Base-by-base conservation (phyloP, 2,329 filamentous ascomycete species). In the Dothidotthia symphoricarpi region DNA sequence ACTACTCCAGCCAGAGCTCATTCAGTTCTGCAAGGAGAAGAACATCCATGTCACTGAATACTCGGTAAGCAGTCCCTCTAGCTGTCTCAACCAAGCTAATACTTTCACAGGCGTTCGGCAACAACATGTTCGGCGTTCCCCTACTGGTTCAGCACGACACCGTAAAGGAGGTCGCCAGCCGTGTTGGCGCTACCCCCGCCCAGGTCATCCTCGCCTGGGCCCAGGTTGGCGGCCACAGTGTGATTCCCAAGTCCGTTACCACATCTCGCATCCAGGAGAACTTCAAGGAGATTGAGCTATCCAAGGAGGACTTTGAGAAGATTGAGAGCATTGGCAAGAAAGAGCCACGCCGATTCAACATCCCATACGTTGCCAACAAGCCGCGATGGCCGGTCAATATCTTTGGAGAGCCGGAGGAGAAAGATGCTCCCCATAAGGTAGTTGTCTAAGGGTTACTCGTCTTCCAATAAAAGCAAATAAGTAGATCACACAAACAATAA, bases 131-230 rank as follows among this genome's bases (percentile, higher is more conserved):
- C 28, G 69, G 81, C 37, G 34, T 51, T 17, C 56, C 55, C 6
- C 54, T 57, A 11, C 56, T 74, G 28, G 69, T 74, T 51, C 49
- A 67, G 34, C 68, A 73, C 43, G 42, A 61, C 75, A 84, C 59
- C 82, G 86, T 76, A 73, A 85, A 67, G 76, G 81, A 57, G 82
- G 83, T 41, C 49, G 85, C 85, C 24, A 72, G 76, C 54, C 75
- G 77, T 50, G 75, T 80, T 10, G 74, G 79, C 8, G 76, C 83
- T 17, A 80, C 82, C 8, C 78, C 87, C 9, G 84, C 86, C 14
- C 88, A 95, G 75, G 76, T 95, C 29, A 76, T 95, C 47, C 77
- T 95, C 55, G 78, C 88, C 59, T 95, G 89, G 89, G 80, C 87
- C 22, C 94, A 88, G 13, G 88, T 94, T 75, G 55, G 56, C 14